Evolutionary conservation across 352 stramenopile species (phyloP).

Genomic region (Globisporangium acanthophoron): DNA sequence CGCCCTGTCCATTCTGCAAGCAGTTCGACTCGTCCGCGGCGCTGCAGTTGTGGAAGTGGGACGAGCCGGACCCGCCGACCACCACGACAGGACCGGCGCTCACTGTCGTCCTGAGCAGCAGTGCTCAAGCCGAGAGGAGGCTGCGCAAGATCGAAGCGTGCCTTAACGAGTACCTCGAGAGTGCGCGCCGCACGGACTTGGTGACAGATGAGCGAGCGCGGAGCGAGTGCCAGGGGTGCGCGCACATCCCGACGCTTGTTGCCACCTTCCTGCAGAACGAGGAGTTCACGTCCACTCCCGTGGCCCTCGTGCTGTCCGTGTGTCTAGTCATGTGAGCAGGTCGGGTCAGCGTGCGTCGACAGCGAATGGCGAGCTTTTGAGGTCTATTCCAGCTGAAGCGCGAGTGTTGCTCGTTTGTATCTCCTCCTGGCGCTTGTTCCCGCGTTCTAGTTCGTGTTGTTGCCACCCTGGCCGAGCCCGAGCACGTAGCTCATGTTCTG

Average conservation of each 20-base stretch:
- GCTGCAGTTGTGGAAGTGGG: conserved; percentile 12
- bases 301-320: conserved; percentile 8
- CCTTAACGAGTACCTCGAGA: conserved; percentile 13
- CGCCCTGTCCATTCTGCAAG: conserved; percentile 9
- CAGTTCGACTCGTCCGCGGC: conserved; percentile 9
- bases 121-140: neutral
- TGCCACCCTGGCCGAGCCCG: conserved; percentile 69
- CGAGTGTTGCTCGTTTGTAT: neutral
- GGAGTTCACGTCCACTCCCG: conserved; percentile 5
- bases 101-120: conserved; percentile 12
- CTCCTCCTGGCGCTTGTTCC: neutral
- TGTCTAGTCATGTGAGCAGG: conserved; percentile 8
- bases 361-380: neutral
- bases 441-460: conserved; percentile 55
- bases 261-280: conserved; percentile 17
- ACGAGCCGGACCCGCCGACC: neutral
- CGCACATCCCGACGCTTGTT: conserved; percentile 11
- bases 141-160: conserved; percentile 9
- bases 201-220: neutral
- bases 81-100: neutral
- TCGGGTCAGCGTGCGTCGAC: neutral
- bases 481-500: conserved; percentile 88
- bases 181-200: conserved; percentile 1
- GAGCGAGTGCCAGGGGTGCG: conserved; percentile 6
- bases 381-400: neutral